phyloP scores from a whole-genome alignment of 1,139 yeast species.

The Suhomyces kunorum region DNA sequence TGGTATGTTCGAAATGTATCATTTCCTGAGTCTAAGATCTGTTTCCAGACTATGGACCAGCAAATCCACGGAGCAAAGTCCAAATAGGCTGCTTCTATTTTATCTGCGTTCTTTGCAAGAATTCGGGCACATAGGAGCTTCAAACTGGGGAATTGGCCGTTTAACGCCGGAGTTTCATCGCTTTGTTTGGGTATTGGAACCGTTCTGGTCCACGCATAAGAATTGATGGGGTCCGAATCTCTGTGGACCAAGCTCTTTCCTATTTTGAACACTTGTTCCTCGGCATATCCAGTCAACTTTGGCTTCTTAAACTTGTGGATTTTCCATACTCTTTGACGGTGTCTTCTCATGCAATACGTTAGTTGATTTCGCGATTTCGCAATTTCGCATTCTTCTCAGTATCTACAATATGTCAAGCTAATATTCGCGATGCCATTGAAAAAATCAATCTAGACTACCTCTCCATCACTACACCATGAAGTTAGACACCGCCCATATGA shows the following conservation, averaged over 20 bases:
- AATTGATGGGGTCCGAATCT: constrained; percentile 6
- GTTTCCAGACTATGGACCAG: constrained; percentile 38
- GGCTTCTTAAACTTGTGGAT: constrained; percentile 1
- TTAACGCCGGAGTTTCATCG: not conserved
- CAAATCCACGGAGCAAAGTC: constrained; percentile 31
- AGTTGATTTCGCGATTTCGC: too few relatives aligned
- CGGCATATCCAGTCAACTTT: not conserved
- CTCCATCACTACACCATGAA: constrained; percentile 54
- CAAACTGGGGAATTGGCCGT: constrained; percentile 15
- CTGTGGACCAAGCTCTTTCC: constrained; percentile 10
- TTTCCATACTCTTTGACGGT: constrained; percentile 6
- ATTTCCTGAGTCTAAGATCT: constrained; percentile 25
- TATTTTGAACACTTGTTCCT: constrained; percentile 1
- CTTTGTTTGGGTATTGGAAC: constrained; percentile 12
- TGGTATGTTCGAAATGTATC: constrained; percentile 36
- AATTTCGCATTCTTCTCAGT: too few relatives aligned
- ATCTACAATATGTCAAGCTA: too few relatives aligned
- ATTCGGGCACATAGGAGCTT: constrained; percentile 30
- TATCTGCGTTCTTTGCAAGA: constrained; percentile 31
- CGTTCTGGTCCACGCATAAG: constrained; percentile 14
- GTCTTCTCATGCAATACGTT: not conserved
- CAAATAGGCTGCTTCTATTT: constrained; percentile 24
- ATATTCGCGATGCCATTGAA: constrained; percentile 1
- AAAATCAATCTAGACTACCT: constrained; percentile 1
- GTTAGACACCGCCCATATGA: constrained; percentile 88